phyloP scores from a whole-genome alignment of 2,329 filamentous ascomycete genomes.

The Cadophora sp. region DNA sequence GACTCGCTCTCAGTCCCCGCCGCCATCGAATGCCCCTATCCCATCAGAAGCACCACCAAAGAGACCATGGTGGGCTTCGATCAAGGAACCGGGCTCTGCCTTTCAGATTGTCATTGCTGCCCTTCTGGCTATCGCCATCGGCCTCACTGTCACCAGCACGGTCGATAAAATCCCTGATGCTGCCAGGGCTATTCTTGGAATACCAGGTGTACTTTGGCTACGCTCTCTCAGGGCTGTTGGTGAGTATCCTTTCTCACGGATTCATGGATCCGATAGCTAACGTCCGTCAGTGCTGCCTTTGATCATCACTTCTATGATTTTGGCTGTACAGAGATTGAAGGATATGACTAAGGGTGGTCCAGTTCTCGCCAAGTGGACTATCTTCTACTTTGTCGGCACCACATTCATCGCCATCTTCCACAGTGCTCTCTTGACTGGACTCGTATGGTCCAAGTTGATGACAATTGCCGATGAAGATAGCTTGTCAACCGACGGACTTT shows the following conservation, averaged over 20 bases:
- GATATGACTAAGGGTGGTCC: conserved; percentile 16
- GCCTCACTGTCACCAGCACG: conserved; percentile 4
- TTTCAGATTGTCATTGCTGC: conserved; percentile 19
- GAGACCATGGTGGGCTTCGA: conserved; percentile 16
- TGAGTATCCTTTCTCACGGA: neutral
- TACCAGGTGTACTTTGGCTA: conserved; percentile 16
- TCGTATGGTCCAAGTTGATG: conserved; percentile 17
- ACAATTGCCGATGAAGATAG: conserved; percentile 1
- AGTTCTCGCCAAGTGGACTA: conserved; percentile 15
- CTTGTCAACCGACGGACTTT: neutral
- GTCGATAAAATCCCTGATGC: conserved; percentile 15
- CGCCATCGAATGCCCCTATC: neutral
- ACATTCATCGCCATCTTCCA: conserved; percentile 20
- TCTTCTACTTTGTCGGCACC: conserved; percentile 10
- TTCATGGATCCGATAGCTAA: neutral
- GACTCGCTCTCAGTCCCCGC: conserved; percentile 3
- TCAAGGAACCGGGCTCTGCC: conserved; percentile 17
- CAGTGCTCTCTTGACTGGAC: conserved; percentile 18
- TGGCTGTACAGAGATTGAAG: conserved; percentile 16
- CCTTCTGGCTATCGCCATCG: conserved; percentile 16
- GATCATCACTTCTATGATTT: conserved; percentile 13
- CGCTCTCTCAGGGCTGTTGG: conserved; percentile 14
- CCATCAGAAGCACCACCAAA: neutral
- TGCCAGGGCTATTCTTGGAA: conserved; percentile 6
- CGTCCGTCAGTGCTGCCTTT: conserved; percentile 10